phyloP scores from a whole-genome alignment of 2,329 filamentous ascomycete genomes.

The Penicillium sp. region DNA sequence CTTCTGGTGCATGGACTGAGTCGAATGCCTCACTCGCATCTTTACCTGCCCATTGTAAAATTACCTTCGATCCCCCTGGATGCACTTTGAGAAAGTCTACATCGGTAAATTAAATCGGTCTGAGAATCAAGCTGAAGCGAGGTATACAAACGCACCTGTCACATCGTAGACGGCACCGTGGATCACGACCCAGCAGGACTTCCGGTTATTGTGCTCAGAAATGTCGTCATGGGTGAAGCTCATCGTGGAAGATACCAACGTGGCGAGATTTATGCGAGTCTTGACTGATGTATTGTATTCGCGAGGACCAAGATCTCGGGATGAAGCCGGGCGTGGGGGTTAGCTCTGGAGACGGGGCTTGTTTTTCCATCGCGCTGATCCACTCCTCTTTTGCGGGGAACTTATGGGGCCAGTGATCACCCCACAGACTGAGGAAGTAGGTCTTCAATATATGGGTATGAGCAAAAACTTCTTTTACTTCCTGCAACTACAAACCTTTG shows the following conservation, averaged over 20 bases:
- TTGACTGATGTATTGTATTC: background rate
- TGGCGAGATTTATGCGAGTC: background rate
- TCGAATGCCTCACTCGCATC: conserved; percentile 40
- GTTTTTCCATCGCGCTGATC: background rate
- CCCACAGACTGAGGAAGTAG: background rate
- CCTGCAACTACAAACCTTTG: too few relatives aligned
- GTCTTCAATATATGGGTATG: too few relatives aligned
- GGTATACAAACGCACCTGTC: conserved; percentile 33
- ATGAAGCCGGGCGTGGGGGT: conserved; percentile 1
- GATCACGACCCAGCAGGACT: conserved; percentile 56
- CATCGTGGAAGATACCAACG: conserved; percentile 8
- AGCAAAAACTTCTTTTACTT: too few relatives aligned
- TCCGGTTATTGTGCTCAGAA: conserved; percentile 49
- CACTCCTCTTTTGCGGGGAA: background rate
- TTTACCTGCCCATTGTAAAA: conserved; percentile 36
- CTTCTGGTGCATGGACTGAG: conserved; percentile 33
- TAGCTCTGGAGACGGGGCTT: background rate
- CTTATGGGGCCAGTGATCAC: background rate
- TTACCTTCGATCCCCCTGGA: conserved; percentile 35
- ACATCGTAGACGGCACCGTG: conserved; percentile 55
- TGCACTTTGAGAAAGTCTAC: conserved; percentile 36
- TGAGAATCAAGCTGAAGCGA: too few relatives aligned
- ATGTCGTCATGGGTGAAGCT: conserved; percentile 52
- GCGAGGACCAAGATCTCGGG: background rate
- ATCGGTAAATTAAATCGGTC: background rate